Base-by-base conservation (phyloP, 1,284 basidiomycete genomes). In the Boletus hoseneyae region DNA sequence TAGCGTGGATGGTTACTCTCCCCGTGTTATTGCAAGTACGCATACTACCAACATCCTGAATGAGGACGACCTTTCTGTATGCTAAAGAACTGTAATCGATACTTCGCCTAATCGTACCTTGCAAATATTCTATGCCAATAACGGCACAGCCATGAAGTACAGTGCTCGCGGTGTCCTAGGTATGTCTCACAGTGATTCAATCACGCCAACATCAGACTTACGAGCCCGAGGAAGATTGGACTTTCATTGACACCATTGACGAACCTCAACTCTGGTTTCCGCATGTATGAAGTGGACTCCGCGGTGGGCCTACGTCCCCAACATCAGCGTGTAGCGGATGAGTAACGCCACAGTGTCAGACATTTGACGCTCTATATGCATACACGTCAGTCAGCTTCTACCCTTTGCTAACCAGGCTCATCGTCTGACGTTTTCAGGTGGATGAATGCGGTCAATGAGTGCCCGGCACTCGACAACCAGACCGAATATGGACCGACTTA, bases 281-380 rank as follows among this genome's bases (percentile, higher is more conserved):
- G 87, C 40, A 73, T 90, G 47, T 89, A 89, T 61, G 84, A 87
- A 64, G 81, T 90, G 9, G 85, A 89, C 62, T 83, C 85, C 6
- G 74, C 70, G 48, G 83, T 84, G 57, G 40, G 78, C 67, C 15
- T 13, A 16, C 37, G n/a, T 38, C 36, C 39, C 32, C 2, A 5
- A 6, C 0, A 13, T 18, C 11, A 25, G n/a, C n/a, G 2, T 6
- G 9, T 29, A 12, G 16, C 40, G 1, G 52, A 46, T 45, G 50
- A 53, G 51, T 38, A 16, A 45, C 53, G 15, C 11, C 8, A 16
- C 13, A 33, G 5, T 29, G 19, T 16, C 48, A 69, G 63, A 68
- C 69, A 0, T 72, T 71, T 52, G 68, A 72, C 16, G 58, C 71
- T 36, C 35, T 70, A 7, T 68, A 70, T 51, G 64, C 66, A 15